phyloP scores from a whole-genome alignment of 139 green algal genomes.

The Edaphochlamys debaryana region DNA sequence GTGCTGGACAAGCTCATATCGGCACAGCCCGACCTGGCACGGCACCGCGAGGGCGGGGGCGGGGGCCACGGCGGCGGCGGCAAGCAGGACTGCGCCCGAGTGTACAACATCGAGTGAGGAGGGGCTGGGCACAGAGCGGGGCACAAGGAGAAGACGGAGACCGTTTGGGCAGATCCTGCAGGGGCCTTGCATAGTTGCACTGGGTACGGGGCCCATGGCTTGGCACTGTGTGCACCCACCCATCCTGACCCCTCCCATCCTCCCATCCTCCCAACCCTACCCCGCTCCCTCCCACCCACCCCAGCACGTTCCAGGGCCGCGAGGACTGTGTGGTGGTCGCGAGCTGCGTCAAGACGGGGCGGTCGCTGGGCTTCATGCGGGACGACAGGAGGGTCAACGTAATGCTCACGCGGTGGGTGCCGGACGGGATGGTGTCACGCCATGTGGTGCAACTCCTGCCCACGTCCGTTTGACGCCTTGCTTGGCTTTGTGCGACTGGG shows the following conservation, averaged over 20 bases:
- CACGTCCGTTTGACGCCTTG: too few relatives aligned
- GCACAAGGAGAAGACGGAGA: too few relatives aligned
- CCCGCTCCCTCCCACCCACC: neutral
- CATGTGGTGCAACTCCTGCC: too few relatives aligned
- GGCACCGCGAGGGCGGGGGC: neutral
- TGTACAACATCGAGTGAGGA: constrained; percentile 38
- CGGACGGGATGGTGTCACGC: too few relatives aligned
- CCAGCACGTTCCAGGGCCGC: constrained; percentile 32
- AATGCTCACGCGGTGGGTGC: constrained; percentile 28
- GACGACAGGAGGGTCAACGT: constrained; percentile 40
- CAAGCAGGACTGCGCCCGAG: too few relatives aligned
- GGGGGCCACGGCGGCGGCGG: neutral
- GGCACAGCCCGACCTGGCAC: neutral
- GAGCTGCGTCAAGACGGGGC: constrained; percentile 10
- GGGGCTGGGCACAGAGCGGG: too few relatives aligned
- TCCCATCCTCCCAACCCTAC: too few relatives aligned
- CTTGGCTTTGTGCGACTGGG: too few relatives aligned
- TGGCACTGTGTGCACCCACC: too few relatives aligned
- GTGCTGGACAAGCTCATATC: neutral
- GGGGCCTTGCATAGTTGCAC: too few relatives aligned
- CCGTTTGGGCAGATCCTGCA: too few relatives aligned
- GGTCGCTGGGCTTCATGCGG: constrained; percentile 30
- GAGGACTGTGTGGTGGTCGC: constrained; percentile 33
- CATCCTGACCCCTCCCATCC: neutral
- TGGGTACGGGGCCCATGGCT: too few relatives aligned